These are phyloP conservation scores for Zymoseptoria passerinii DNA, from an alignment of 2,329 filamentous ascomycete species.

Conservation along the genomic window DNA sequence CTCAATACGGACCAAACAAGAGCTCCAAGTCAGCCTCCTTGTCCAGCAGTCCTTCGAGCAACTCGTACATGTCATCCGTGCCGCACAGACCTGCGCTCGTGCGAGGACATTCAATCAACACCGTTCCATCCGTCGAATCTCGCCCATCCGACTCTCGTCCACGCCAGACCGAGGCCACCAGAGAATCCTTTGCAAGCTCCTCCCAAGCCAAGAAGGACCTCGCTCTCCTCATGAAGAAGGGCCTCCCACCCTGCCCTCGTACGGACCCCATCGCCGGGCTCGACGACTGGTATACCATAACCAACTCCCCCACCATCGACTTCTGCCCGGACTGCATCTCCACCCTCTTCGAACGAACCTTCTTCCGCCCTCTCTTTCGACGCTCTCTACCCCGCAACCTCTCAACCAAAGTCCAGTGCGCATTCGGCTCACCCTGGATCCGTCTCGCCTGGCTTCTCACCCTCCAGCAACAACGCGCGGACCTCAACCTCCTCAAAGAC, in stretches of 20 bases:
- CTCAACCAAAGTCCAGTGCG: conserved; percentile 58
- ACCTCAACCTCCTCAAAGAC: conserved; percentile 60
- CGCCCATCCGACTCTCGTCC: conserved; percentile 3
- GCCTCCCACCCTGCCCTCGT: conserved; percentile 61
- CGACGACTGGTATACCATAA: conserved; percentile 74
- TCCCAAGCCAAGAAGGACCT: conserved; percentile 38
- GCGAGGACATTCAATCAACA: conserved; percentile 8
- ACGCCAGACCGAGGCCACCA: conserved; percentile 7
- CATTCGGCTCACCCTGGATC: conserved; percentile 76
- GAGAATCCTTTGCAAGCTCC: conserved; percentile 16
- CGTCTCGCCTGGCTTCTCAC: conserved; percentile 77
- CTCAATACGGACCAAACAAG: not conserved
- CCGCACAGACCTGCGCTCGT: conserved; percentile 7
- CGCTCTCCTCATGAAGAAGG: conserved; percentile 32
- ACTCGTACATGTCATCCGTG: conserved; percentile 2
- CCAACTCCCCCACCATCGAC: conserved; percentile 60
- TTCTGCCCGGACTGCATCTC: conserved; percentile 77
- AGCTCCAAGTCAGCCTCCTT: not conserved
- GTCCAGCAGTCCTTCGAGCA: conserved; percentile 1
- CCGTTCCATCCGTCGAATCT: conserved; percentile 6
- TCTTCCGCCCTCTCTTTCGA: conserved; percentile 60
- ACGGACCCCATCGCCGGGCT: conserved; percentile 53
- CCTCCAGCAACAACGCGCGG: conserved; percentile 57
- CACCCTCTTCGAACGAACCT: conserved; percentile 58
- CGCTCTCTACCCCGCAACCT: conserved; percentile 50